phyloP scores from a whole-genome alignment of 1,284 basidiomycete genomes.

The Lentinula novae-zelandiae region DNA sequence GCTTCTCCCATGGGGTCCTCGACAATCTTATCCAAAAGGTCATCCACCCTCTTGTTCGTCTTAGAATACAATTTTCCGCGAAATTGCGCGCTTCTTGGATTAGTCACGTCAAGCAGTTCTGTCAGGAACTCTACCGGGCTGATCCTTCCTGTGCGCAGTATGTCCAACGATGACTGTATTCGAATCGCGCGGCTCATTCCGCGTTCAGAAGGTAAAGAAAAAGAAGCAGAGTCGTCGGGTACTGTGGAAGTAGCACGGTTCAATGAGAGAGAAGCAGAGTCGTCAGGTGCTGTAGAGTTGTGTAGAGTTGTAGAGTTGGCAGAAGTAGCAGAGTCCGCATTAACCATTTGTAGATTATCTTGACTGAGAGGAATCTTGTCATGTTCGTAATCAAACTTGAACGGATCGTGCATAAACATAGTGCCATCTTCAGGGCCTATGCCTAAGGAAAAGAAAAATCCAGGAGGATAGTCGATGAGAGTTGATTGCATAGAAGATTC shows the following conservation, averaged over 20 bases:
- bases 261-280: not conserved
- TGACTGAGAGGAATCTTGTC: not conserved
- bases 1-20: not conserved
- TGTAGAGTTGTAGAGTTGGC: not conserved
- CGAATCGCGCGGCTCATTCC: not conserved
- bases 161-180: conserved; percentile 1
- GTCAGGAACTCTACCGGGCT: conserved; percentile 3
- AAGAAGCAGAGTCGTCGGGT: not conserved
- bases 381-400: not conserved
- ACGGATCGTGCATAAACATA: not conserved
- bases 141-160: conserved; percentile 5
- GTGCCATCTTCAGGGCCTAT: not conserved
- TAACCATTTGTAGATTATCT: not conserved
- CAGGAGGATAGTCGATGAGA: not conserved
- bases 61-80: conserved; percentile 4
- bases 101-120: conserved; percentile 3
- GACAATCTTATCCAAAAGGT: conserved; percentile 4
- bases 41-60: conserved; percentile 1
- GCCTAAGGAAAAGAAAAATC: not conserved
- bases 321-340: not conserved
- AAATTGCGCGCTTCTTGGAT: conserved; percentile 1
- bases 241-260: not conserved
- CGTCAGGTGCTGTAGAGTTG: not conserved
- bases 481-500: not conserved
- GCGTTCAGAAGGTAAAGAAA: not conserved